phyloP scores from a whole-genome alignment of 352 stramenopile genomes.

The Hyaloperonospora arabidopsidis region DNA sequence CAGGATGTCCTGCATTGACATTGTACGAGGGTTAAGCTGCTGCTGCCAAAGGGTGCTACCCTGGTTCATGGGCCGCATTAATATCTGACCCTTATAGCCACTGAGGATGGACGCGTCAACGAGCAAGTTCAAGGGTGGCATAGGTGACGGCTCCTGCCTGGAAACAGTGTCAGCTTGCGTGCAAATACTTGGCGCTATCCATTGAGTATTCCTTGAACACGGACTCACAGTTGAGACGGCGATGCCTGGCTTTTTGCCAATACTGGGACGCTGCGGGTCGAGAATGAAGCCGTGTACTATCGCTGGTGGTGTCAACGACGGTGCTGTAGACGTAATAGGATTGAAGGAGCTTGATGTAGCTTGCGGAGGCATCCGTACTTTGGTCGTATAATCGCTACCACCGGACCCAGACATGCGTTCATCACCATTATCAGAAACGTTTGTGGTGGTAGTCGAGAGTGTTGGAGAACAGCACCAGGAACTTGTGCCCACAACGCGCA shows the following conservation, averaged over 20 bases:
- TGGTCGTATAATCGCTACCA: constrained; percentile 14
- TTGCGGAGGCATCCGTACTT: constrained; percentile 6
- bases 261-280: constrained; percentile 36
- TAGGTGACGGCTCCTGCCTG: constrained; percentile 12
- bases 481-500: constrained; percentile 10
- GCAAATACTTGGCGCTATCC: constrained; percentile 16
- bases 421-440: constrained; percentile 25
- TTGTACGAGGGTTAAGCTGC: constrained; percentile 27
- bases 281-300: constrained; percentile 42
- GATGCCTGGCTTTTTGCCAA: constrained; percentile 22
- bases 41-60: constrained; percentile 9
- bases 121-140: constrained; percentile 62
- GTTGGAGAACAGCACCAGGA: constrained; percentile 25
- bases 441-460: constrained; percentile 19
- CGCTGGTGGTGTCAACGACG: constrained; percentile 40
- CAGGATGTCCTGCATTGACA: constrained; percentile 75
- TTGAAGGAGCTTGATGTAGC: constrained; percentile 10
- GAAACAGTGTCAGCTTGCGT: neutral
- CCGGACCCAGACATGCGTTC: constrained; percentile 28
- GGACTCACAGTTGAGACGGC: constrained; percentile 6
- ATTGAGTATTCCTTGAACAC: constrained; percentile 15
- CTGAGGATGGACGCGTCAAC: constrained; percentile 64
- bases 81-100: constrained; percentile 46
- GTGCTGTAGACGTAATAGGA: constrained; percentile 10
- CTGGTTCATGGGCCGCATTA: constrained; percentile 8